A percentile compares a stretch with the other conserved stretches of the same genome.
phyloP scores from a whole-genome alignment of 805 yeast genomes.

The Candida takata region DNA sequence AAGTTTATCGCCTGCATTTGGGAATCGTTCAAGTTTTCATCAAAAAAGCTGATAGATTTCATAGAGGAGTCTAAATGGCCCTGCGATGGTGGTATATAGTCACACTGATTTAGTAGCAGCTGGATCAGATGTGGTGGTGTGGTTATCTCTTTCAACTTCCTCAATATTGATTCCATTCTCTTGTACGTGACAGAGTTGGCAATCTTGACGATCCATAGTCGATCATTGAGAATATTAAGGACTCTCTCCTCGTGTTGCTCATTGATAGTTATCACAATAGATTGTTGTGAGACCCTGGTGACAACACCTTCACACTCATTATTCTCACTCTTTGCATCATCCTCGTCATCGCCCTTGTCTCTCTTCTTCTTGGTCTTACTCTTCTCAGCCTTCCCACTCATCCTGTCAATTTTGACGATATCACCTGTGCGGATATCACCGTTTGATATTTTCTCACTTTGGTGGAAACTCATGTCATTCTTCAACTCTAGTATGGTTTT shows the following conservation, averaged over 20 bases:
- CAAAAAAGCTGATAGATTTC: conserved; percentile 29
- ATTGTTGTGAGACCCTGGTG: conserved; percentile 39
- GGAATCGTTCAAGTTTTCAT: conserved; percentile 40
- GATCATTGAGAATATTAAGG: conserved; percentile 33
- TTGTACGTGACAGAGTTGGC: conserved; percentile 66
- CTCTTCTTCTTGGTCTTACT: too few species aligned
- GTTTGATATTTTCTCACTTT: conserved; percentile 29
- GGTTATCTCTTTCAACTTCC: conserved; percentile 44
- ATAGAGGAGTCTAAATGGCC: conserved; percentile 2
- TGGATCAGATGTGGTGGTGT: conserved; percentile 5
- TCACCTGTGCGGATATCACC: conserved; percentile 70
- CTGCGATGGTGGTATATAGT: conserved; percentile 26
- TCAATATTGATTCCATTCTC: conserved; percentile 72
- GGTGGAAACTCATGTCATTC: conserved; percentile 41
- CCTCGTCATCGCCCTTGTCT: conserved; percentile 17
- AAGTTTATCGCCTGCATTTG: conserved; percentile 69
- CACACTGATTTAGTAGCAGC: conserved; percentile 18
- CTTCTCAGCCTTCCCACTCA: conserved; percentile 18
- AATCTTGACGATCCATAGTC: conserved; percentile 53
- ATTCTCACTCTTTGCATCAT: conserved; percentile 24
- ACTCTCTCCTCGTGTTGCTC: conserved; percentile 47
- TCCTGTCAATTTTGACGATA: conserved; percentile 54
- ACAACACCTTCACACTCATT: conserved; percentile 56
- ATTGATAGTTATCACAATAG: conserved; percentile 54
- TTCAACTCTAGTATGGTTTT: conserved; percentile 56